Percentiles rank a stretch among this genome's conserved stretches.
phyloP scores from a whole-genome alignment of 164 flowering plant genomes.

The Annona squamosa region DNA sequence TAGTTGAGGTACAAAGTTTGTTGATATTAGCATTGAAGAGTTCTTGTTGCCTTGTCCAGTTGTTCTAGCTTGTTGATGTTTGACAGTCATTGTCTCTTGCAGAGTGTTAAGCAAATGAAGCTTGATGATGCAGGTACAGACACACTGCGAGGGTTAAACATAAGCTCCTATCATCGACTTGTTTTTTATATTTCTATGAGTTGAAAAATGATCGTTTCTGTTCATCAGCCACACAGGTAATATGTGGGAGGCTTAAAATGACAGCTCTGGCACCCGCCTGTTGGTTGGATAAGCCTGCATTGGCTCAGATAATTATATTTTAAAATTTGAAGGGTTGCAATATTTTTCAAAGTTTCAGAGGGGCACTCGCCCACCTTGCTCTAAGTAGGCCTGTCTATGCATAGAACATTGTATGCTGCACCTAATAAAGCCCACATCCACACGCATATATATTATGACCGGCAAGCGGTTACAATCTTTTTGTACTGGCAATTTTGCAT shows the following conservation, averaged over 20 bases:
- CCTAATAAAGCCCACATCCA: not conserved
- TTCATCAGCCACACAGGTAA: too few species aligned
- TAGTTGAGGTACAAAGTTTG: constrained; percentile 45
- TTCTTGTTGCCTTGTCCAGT: not conserved
- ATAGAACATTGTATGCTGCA: not conserved
- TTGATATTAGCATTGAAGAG: not conserved
- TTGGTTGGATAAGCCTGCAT: too few species aligned
- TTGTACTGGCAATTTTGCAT: not conserved
- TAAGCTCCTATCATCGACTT: constrained; percentile 14
- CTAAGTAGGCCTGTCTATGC: not conserved
- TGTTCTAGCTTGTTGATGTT: not conserved
- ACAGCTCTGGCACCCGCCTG: too few species aligned
- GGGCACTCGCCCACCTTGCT: too few species aligned
- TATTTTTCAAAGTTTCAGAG: not conserved
- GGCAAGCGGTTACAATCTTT: not conserved
- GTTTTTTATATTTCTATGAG: constrained; percentile 1
- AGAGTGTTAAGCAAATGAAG: constrained; percentile 67
- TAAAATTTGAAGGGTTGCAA: not conserved
- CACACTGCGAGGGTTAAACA: constrained; percentile 31
- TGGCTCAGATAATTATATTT: too few species aligned
- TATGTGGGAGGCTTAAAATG: too few species aligned
- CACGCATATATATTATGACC: not conserved
- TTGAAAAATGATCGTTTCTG: too few species aligned
- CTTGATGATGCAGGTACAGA: constrained; percentile 32
- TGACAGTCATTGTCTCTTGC: constrained; percentile 1